Evolutionary conservation across 495 filamentous ascomycete genomes (phyloP).

Genomic region (Podospora fimiseda): DNA sequence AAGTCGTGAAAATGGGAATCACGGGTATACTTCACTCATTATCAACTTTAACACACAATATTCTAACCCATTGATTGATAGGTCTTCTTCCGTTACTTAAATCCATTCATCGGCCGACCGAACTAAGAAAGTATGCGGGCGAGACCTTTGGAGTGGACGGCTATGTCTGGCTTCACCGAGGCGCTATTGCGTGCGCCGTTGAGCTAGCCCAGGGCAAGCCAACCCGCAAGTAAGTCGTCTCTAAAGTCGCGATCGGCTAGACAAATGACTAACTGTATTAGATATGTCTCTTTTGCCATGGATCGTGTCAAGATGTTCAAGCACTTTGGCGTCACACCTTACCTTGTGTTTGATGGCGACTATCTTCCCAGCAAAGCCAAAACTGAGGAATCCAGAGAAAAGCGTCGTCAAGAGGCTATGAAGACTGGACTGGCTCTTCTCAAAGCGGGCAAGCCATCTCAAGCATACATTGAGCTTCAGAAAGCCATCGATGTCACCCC

Average conservation of each 20-base stretch:
- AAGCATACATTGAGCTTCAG: conserved; percentile 82
- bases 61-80: conserved; percentile 17
- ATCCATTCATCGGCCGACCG: conserved; percentile 84
- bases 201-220: conserved; percentile 85
- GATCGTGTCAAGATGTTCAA: conserved; percentile 86
- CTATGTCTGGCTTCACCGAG: conserved; percentile 98
- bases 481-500: conserved; percentile 96
- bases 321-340: conserved; percentile 87
- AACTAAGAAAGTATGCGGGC: conserved; percentile 79
- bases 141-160: conserved; percentile 90
- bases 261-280: conserved; percentile 23
- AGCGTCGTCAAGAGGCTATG: conserved; percentile 66
- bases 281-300: conserved; percentile 89
- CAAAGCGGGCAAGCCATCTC: conserved; percentile 66
- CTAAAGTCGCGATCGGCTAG: background rate
- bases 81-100: conserved; percentile 89
- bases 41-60: no score
- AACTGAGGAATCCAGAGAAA: conserved; percentile 71
- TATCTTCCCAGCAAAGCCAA: conserved; percentile 89
- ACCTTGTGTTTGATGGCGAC: conserved; percentile 93
- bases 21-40: no score
- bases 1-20: conserved; percentile 57
- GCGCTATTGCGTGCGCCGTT: conserved; percentile 82
- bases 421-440: conserved; percentile 71
- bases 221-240: conserved; percentile 64